Percentiles rank a stretch among this genome's conserved stretches.
These are phyloP conservation scores for Leccinum subspadiceum DNA, from an alignment of 1,284 basidiomycete genomes.

Conservation along the genomic window DNA sequence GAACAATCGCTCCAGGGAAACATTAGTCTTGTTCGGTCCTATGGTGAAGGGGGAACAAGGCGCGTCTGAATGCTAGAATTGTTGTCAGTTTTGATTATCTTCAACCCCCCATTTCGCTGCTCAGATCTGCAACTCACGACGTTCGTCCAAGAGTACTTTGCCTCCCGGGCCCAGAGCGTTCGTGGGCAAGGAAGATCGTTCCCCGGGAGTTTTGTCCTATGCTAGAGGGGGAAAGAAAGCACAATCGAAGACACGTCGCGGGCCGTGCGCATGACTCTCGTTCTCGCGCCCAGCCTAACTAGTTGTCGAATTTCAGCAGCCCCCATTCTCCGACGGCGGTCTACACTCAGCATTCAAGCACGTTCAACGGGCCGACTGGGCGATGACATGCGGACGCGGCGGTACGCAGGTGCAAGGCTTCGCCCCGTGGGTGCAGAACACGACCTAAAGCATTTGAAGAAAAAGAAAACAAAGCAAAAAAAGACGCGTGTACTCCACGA, in stretches of 20 bases:
- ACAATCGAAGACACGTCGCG: neutral
- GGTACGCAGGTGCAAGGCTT: neutral
- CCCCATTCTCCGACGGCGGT: neutral
- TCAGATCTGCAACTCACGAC: too few species aligned
- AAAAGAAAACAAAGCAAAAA: neutral
- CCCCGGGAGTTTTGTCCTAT: slow-evolving; percentile 9
- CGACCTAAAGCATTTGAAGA: slow-evolving; percentile 2
- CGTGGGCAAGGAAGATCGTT: neutral
- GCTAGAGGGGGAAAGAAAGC: neutral
- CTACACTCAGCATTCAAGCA: neutral
- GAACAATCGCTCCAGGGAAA: neutral
- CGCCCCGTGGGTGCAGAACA: slow-evolving; percentile 9
- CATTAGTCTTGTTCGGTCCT: neutral
- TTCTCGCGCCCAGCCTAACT: neutral
- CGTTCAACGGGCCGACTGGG: neutral
- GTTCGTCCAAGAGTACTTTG: too few species aligned
- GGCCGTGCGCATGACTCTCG: neutral
- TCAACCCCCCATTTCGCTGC: too few species aligned
- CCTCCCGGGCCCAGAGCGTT: too few species aligned
- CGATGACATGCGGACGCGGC: neutral
- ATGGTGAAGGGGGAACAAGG: neutral
- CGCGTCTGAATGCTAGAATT: neutral
- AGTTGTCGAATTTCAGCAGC: neutral
- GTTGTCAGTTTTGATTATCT: neutral
- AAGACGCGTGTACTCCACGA: slow-evolving; percentile 26